phyloP scores from a whole-genome alignment of 257 asterid species.

The Handroanthus guayacan region DNA sequence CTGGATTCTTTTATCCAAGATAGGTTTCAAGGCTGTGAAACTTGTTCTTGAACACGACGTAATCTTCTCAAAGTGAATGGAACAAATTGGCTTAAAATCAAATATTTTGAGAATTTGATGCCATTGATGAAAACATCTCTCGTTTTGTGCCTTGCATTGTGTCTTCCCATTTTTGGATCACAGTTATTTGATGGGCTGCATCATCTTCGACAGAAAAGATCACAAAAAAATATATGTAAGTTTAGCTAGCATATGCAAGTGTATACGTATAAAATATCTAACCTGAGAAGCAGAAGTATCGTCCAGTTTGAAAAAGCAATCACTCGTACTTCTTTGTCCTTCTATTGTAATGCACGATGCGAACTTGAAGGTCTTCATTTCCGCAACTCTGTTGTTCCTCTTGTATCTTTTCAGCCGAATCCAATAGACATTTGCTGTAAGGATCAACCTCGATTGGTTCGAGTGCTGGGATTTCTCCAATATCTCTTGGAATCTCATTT shows the following conservation, averaged over 20 bases:
- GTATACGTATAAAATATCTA: neutral
- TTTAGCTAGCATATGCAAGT: neutral
- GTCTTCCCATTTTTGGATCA: too few species aligned
- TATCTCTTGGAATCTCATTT: neutral
- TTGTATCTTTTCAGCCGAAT: neutral
- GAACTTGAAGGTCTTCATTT: neutral
- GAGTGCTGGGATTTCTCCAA: neutral
- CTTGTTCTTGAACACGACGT: too few species aligned
- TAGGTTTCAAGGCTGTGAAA: too few species aligned
- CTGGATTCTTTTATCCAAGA: too few species aligned
- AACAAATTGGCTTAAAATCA: too few species aligned
- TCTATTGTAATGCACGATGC: neutral
- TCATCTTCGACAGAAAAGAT: too few species aligned
- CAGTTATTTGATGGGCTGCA: too few species aligned
- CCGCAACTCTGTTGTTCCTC: slow-evolving; percentile 6
- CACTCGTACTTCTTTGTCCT: neutral
- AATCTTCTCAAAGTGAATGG: too few species aligned
- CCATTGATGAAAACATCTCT: too few species aligned
- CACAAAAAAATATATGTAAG: too few species aligned
- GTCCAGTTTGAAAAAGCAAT: neutral
- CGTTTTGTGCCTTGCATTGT: too few species aligned
- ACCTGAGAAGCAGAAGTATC: neutral
- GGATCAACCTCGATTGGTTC: neutral
- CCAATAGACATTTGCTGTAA: neutral
- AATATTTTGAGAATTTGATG: too few species aligned